Base-by-base conservation (phyloP, 1,284 basidiomycete species). In the Fistulina hepatica region DNA sequence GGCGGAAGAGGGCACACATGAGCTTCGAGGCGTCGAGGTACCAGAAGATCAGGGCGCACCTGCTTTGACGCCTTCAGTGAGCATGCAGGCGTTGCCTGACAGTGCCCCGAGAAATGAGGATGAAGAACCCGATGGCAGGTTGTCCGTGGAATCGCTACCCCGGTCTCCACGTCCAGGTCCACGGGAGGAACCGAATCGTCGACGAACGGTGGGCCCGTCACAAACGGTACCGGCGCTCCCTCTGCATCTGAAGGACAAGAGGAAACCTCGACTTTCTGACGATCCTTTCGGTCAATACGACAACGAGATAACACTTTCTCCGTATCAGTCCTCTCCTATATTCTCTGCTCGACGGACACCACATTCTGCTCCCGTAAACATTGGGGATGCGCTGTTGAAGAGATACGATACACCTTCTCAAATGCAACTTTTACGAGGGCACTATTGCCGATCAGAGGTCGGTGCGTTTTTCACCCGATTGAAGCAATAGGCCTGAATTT, bases 381-480 rank as follows among this genome's bases (percentile, higher is more conserved):
- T 62, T 7, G 67, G 66, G 17, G 80, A 82, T 44, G 43, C 58
- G 10, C 53, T 84, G 15, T 52, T 83, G 30, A 73, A 65, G 46
- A 72, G 67, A 42, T 92, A 91, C 52, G 80, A 81, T 50, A 43
- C 64, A 13, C 60, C 68, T 34, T 69, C 81, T 15, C 82, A 91
- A 56, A 61, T 68, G 17, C 71, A 82, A 44, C 69, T 95, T n/a
- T 64, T 97, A 8, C 71, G 85, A 41, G 76, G 80, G 35, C 85
- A 95, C 56, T 97, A 92, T 57, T 94, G 84, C 62, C 79, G 88
- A 26, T 91, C 84, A 32, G 91, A 93, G 76, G 88, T 81, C 49
- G 40, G 69, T 60, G 36, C 26, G 4, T 38, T 28, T 38, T 36
- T 33, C 11, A 17, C 27, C 31, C 21, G 23, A 19, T 20, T 7